Percentiles rank a stretch among this genome's conserved stretches.
Conservation (phyloP, 805 yeast genomes). For the Maudiozyma pseudohumilis region DNA sequence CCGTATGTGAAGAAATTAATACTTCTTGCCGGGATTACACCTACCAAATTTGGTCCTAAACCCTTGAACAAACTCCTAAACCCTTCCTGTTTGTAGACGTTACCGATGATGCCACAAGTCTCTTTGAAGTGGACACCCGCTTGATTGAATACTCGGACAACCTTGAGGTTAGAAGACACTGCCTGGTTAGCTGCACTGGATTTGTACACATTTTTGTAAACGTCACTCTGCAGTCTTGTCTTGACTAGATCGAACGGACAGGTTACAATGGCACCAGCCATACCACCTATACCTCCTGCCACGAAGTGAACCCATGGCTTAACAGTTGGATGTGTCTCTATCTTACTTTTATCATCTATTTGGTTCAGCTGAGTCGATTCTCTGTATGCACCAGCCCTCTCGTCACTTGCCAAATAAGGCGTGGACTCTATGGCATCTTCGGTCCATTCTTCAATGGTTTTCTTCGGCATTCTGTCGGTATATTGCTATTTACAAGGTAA, state of each 20-base stretch:
- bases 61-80: constrained; percentile 83
- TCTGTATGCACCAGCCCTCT: constrained; percentile 48
- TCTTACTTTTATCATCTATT: constrained; percentile 5
- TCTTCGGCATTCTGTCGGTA: constrained; percentile 17
- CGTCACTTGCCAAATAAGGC: constrained; percentile 63
- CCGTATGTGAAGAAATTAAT: constrained; percentile 96
- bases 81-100: constrained; percentile 71
- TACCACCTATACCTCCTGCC: constrained; percentile 93
- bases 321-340: constrained; percentile 21
- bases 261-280: constrained; percentile 92
- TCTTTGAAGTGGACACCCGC: constrained; percentile 69
- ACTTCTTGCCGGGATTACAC: constrained; percentile 96
- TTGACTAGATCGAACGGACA: constrained; percentile 95
- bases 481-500: background rate
- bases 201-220: constrained; percentile 49
- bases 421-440: constrained; percentile 49
- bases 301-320: constrained; percentile 69
- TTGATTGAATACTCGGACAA: constrained; percentile 32
- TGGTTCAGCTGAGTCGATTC: constrained; percentile 25
- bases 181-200: constrained; percentile 12
- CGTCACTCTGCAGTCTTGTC: constrained; percentile 88
- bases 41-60: constrained; percentile 90
- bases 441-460: constrained; percentile 30
- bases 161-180: constrained; percentile 4
- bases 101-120: constrained; percentile 61